Evolutionary conservation across 768 basidiomycete genomes (phyloP).

Genomic region (Porphyrellus cyaneotinctus): DNA sequence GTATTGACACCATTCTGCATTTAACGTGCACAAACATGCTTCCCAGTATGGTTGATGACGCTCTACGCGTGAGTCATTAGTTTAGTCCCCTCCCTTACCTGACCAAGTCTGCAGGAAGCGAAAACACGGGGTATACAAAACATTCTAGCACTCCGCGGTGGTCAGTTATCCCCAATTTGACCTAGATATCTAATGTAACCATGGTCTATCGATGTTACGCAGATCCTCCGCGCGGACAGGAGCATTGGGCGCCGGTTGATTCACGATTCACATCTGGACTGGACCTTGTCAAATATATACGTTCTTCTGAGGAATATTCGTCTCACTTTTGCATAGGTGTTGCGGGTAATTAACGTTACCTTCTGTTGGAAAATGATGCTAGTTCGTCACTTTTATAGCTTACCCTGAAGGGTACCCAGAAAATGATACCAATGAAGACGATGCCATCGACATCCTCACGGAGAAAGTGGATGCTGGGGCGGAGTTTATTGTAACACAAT

Average conservation of each 20-base stretch:
- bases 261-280: constrained; percentile 77
- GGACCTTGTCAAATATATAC: constrained; percentile 91
- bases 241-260: constrained; percentile 88
- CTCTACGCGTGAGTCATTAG: constrained; percentile 60
- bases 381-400: constrained; percentile 40
- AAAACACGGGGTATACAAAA: constrained; percentile 82
- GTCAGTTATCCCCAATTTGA: constrained; percentile 37
- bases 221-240: constrained; percentile 94
- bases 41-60: constrained; percentile 78
- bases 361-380: neutral
- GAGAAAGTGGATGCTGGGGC: constrained; percentile 92
- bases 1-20: constrained; percentile 86
- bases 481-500: constrained; percentile 92
- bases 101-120: constrained; percentile 50
- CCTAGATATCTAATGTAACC: neutral
- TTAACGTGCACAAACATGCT: constrained; percentile 98
- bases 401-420: constrained; percentile 91
- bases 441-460: constrained; percentile 67
- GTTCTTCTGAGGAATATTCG: constrained; percentile 68
- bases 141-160: constrained; percentile 89
- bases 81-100: neutral
- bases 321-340: constrained; percentile 92
- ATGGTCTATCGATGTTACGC: neutral
- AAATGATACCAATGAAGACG: constrained; percentile 50
- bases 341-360: constrained; percentile 53